Conservation (phyloP, 2,329 filamentous ascomycete species). For the Phyllosticta citribraziliensis region DNA sequence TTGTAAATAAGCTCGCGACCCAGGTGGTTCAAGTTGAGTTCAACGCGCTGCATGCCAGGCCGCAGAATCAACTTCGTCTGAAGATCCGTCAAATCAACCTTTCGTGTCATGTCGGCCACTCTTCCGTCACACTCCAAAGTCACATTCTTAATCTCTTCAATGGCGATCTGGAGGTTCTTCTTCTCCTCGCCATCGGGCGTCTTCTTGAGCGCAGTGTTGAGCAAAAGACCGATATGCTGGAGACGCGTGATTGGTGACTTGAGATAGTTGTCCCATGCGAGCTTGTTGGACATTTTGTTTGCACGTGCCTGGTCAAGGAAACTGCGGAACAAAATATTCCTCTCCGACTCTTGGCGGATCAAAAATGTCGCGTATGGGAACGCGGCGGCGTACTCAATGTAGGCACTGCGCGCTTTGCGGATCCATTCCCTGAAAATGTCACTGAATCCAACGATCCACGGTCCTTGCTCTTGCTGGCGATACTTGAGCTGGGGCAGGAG, state of each 20-base stretch:
- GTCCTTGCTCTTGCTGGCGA: slow-evolving; percentile 90
- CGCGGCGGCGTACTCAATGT: slow-evolving; percentile 82
- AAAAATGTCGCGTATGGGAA: slow-evolving; percentile 78
- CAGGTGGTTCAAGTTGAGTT: slow-evolving; percentile 87
- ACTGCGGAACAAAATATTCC: slow-evolving; percentile 74
- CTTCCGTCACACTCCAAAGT: slow-evolving; percentile 85
- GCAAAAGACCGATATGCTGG: slow-evolving; percentile 77
- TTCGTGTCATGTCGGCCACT: slow-evolving; percentile 84
- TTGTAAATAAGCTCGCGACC: slow-evolving; percentile 81
- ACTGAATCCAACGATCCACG: slow-evolving; percentile 88
- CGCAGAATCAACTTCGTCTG: slow-evolving; percentile 74
- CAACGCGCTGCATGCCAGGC: slow-evolving; percentile 73
- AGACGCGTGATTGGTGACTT: slow-evolving; percentile 89
- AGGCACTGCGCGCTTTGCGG: slow-evolving; percentile 77
- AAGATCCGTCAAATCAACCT: slow-evolving; percentile 79
- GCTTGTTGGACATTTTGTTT: slow-evolving; percentile 68
- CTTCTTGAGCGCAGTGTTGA: slow-evolving; percentile 74
- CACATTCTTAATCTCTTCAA: slow-evolving; percentile 83
- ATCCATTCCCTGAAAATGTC: slow-evolving; percentile 99
- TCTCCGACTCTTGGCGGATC: slow-evolving; percentile 72
- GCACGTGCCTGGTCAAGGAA: slow-evolving; percentile 75
- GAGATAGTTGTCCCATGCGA: slow-evolving; percentile 90
- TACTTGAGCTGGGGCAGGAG: slow-evolving; percentile 92
- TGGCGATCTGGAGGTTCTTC: slow-evolving; percentile 68
- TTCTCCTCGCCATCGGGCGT: slow-evolving; percentile 90